Evolutionary conservation across 176 grass and related monocot species (phyloP).

Genomic region (Neostapfia colusana): DNA sequence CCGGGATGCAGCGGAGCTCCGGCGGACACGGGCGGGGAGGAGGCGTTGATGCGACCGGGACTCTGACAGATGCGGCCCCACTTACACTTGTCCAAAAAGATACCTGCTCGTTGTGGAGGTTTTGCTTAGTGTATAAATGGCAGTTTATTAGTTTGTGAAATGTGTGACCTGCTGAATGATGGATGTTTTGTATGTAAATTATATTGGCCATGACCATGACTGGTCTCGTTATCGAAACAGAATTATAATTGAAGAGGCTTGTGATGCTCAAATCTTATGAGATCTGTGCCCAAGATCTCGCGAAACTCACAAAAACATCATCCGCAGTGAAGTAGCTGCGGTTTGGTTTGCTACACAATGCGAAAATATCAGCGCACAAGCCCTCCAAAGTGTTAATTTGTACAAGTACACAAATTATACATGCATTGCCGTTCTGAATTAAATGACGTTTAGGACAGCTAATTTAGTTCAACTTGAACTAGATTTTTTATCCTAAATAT

Average conservation of each 20-base stretch:
- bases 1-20: slow-evolving; percentile 13
- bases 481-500: too few species aligned
- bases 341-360: not conserved
- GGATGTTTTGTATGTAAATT: too few species aligned
- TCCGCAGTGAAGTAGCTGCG: not conserved
- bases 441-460: too few species aligned
- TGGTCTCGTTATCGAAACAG: too few species aligned
- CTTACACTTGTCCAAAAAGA: not conserved
- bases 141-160: too few species aligned
- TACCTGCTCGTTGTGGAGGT: not conserved
- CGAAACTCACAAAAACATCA: not conserved
- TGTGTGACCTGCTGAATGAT: too few species aligned
- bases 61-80: not conserved
- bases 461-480: too few species aligned
- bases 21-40: slow-evolving; percentile 12
- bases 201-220: too few species aligned
- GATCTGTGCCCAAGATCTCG: not conserved
- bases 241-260: too few species aligned
- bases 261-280: not conserved
- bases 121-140: too few species aligned
- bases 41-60: not conserved
- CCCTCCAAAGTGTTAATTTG: not conserved
- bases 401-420: not conserved
- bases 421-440: not conserved
- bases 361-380: not conserved